Percentiles rank a stretch among this genome's conserved stretches.
Evolutionary conservation across 768 basidiomycete genomes (phyloP).

Genomic region (Paxillus ammoniavirescens): DNA sequence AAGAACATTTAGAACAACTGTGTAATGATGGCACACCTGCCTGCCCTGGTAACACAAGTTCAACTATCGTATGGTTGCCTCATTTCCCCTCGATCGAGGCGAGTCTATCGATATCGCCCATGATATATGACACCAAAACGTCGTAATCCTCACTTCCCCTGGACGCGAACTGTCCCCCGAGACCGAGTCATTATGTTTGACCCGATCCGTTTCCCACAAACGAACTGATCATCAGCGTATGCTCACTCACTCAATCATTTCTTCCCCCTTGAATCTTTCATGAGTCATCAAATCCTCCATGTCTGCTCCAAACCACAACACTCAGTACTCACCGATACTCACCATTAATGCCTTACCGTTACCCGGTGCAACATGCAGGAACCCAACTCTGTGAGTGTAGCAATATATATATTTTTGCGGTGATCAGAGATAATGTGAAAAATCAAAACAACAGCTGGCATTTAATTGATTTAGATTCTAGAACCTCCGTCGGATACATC

Average conservation of each 20-base stretch:
- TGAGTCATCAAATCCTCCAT: not conserved
- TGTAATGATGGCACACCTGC: not conserved
- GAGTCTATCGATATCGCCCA: no score
- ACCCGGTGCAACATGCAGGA: not conserved
- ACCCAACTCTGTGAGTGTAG: not conserved
- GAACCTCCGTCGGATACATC: constrained; percentile 27
- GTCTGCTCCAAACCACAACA: not conserved
- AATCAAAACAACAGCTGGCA: constrained; percentile 7
- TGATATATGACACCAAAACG: not conserved
- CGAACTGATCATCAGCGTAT: constrained; percentile 3
- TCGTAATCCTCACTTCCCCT: not conserved
- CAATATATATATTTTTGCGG: not conserved
- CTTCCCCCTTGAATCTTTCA: not conserved
- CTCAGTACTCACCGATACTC: not conserved
- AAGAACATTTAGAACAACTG: constrained; percentile 3
- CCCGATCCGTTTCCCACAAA: not conserved
- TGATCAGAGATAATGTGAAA: constrained; percentile 1
- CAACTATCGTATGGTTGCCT: not conserved
- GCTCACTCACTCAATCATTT: not conserved
- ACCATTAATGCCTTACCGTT: not conserved
- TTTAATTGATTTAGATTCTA: constrained; percentile 17
- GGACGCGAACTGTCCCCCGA: not conserved
- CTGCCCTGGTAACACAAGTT: not conserved
- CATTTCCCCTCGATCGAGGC: not conserved
- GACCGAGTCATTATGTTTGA: not conserved